Percentiles rank a stretch among this genome's conserved stretches.
Evolutionary conservation across 1,284 basidiomycete species (phyloP).

Genomic region (Cutaneotrichosporon dermatis): DNA sequence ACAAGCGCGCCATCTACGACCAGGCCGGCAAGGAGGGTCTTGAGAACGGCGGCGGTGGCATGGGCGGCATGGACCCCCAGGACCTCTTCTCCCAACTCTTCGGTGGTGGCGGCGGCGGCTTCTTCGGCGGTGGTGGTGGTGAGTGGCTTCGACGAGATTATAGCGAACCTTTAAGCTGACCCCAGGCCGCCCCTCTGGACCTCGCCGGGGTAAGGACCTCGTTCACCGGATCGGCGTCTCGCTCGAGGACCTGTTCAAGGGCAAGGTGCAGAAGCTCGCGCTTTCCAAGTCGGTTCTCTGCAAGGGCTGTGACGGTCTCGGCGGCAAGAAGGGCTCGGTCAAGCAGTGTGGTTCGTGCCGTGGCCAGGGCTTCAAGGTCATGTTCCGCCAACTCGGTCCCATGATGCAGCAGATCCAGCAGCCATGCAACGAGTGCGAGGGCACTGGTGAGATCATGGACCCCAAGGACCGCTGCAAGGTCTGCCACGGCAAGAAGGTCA

Average conservation of each 20-base stretch:
- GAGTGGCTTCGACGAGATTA: no score
- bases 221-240: slow-evolving; percentile 94
- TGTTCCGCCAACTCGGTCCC: slow-evolving; percentile 86
- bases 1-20: slow-evolving; percentile 85
- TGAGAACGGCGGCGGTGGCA: slow-evolving; percentile 66
- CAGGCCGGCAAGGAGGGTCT: slow-evolving; percentile 89
- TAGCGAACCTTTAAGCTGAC: no score
- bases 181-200: slow-evolving; percentile 65
- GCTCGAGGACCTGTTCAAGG: slow-evolving; percentile 96
- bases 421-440: slow-evolving; percentile 86
- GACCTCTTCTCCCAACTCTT: slow-evolving; percentile 98
- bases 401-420: slow-evolving; percentile 99
- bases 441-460: slow-evolving; percentile 90
- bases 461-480: slow-evolving; percentile 85
- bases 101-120: slow-evolving; percentile 61
- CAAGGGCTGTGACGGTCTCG: slow-evolving; percentile 87
- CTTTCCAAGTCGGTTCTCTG: slow-evolving; percentile 95
- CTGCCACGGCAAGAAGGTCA: slow-evolving; percentile 94
- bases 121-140: slow-evolving; percentile 54
- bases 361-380: slow-evolving; percentile 88
- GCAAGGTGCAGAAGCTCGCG: slow-evolving; percentile 96
- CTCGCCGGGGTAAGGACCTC: slow-evolving; percentile 96
- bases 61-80: slow-evolving; percentile 89
- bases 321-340: slow-evolving; percentile 95
- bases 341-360: slow-evolving; percentile 72